Evolutionary conservation across 2,329 filamentous ascomycete genomes (phyloP).

Genomic region (Aspergillus versicolor): DNA sequence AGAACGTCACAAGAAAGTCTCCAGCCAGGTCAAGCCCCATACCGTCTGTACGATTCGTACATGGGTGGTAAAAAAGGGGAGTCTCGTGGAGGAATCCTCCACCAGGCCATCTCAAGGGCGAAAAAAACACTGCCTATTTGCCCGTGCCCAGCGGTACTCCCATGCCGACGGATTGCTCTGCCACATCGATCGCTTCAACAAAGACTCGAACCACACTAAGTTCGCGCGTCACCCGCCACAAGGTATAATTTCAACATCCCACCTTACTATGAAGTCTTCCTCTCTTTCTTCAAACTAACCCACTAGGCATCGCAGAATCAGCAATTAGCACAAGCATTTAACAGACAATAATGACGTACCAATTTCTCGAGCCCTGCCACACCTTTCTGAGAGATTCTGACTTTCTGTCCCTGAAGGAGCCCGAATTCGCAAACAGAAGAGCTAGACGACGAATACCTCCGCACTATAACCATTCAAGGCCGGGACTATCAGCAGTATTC

Average conservation of each 20-base stretch:
- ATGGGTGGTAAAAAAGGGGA: slow-evolving; percentile 27
- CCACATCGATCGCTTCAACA: slow-evolving; percentile 28
- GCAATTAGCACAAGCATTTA: neutral
- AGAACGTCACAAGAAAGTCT: slow-evolving; percentile 16
- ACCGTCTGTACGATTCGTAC: slow-evolving; percentile 25
- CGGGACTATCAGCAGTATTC: slow-evolving; percentile 68
- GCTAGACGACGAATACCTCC: slow-evolving; percentile 59
- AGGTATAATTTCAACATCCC: slow-evolving; percentile 9
- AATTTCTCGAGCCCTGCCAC: slow-evolving; percentile 9
- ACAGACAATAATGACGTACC: slow-evolving; percentile 32
- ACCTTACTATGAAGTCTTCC: slow-evolving; percentile 1
- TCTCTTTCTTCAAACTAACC: slow-evolving; percentile 3
- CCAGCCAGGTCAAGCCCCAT: slow-evolving; percentile 21
- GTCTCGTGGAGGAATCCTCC: slow-evolving; percentile 27
- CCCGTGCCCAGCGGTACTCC: slow-evolving; percentile 22
- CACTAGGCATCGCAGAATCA: neutral
- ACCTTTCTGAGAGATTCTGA: slow-evolving; percentile 25
- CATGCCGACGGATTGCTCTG: slow-evolving; percentile 16
- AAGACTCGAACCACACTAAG: slow-evolving; percentile 21
- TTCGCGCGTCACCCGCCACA: slow-evolving; percentile 16
- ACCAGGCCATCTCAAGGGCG: slow-evolving; percentile 21
- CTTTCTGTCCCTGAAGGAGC: slow-evolving; percentile 32
- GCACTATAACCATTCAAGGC: slow-evolving; percentile 61
- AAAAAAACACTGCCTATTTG: slow-evolving; percentile 22
- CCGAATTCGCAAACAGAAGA: slow-evolving; percentile 48